Base-by-base conservation (phyloP, 495 filamentous ascomycete species). In the Penicillium fimorum region DNA sequence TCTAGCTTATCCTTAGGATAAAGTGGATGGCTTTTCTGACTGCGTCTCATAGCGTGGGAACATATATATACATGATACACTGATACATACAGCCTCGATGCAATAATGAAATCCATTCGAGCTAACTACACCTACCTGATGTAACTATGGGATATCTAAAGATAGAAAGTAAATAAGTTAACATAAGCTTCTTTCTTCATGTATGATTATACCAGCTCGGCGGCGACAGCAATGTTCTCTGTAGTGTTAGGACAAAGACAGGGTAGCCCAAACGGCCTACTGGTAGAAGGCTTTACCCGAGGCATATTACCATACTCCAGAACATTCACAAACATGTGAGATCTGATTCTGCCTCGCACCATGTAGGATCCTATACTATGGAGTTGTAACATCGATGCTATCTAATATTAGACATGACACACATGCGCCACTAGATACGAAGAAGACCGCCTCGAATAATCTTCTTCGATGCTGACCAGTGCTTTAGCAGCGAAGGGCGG, bases 381-480 rank as follows among this genome's bases (percentile, higher is more conserved):
- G 2, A 22, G 22, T 1, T 22, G 22, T 22, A 22, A 22, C 22
- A 22, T 22, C 22, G 2, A 22, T 22, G 22, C 22, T 22, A 10
- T 43, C 41, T 43, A 43, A 43, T 43, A 43, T 24, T 43, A 43
- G 41, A 43, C 41, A 22, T 17, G 41, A 43, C 41, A 22, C 17
- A 24, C n/a, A 43, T 43, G 18, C n/a, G 18, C 41, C 20, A 22
- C 13, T 20, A 43, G 41, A 43, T 43, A 20, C 7, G 18, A 43
- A 43, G 2, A 43, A 43, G 2, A 43, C 18, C 5, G 13, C 41
- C 6, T 43, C 41, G 8, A 6, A 24, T 20, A 20, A 43, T 43
- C 41, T 43, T 43, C 18, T 20, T 38, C 13, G 20, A 20, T 22
- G 41, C 41, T 22, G 17, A 43, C 18, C 18, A 43, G 18, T 17